A percentile compares a stretch with the other conserved stretches of the same genome.
These are phyloP conservation scores for Teunomyces pallodes DNA, from an alignment of 805 yeast species.

Conservation along the genomic window DNA sequence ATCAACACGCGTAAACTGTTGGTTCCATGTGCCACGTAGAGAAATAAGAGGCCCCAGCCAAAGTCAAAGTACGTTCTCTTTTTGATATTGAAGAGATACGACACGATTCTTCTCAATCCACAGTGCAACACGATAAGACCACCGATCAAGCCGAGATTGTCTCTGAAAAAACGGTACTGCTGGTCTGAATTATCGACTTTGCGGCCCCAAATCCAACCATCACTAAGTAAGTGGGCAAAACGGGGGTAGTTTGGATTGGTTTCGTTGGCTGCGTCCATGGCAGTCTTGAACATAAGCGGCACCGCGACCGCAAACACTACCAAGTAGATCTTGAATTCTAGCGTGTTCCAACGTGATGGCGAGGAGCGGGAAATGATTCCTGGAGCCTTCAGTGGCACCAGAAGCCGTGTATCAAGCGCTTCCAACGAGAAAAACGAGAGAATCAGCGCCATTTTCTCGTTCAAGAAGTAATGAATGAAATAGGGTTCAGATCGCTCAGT, in stretches of 20 bases:
- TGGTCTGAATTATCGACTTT: slow-evolving; percentile 90
- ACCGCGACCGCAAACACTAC: slow-evolving; percentile 64
- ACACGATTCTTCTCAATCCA: slow-evolving; percentile 40
- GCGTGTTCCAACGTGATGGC: slow-evolving; percentile 68
- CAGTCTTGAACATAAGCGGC: slow-evolving; percentile 80
- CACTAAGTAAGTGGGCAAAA: slow-evolving; percentile 58
- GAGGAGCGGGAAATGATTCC: slow-evolving; percentile 28
- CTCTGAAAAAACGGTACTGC: slow-evolving; percentile 86
- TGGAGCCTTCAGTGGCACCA: slow-evolving; percentile 30
- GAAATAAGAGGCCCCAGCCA: slow-evolving; percentile 63
- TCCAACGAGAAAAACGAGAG: slow-evolving; percentile 48
- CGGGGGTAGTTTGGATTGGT: slow-evolving; percentile 68
- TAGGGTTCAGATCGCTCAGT: too few relatives aligned
- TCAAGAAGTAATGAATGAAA: too few relatives aligned
- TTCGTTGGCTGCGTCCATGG: slow-evolving; percentile 75
- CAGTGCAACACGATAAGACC: slow-evolving; percentile 57
- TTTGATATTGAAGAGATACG: slow-evolving; percentile 15
- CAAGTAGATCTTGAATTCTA: slow-evolving; percentile 71
- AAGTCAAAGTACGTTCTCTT: slow-evolving; percentile 67
- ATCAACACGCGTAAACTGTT: slow-evolving; percentile 59
- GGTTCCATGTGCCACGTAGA: slow-evolving; percentile 77
- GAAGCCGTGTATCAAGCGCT: slow-evolving; percentile 50
- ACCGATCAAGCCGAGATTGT: slow-evolving; percentile 65
- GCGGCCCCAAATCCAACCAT: slow-evolving; percentile 90
- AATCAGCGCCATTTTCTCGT: slow-evolving; percentile 10